Conservation (phyloP, 176 grass and related monocot species). For the Elaeis guineensis region DNA sequence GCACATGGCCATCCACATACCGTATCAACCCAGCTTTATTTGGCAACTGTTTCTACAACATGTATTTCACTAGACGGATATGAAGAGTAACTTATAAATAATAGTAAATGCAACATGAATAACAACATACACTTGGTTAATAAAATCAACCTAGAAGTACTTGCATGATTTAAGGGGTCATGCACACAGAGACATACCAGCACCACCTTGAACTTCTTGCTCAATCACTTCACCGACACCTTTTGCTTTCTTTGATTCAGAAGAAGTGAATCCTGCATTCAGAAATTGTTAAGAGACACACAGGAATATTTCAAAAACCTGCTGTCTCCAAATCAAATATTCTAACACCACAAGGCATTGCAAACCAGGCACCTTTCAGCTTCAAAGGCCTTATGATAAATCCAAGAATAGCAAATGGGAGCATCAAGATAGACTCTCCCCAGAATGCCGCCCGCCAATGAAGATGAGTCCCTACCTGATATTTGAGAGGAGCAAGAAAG, state of each 20-base stretch:
- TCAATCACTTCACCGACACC: constrained; percentile 8
- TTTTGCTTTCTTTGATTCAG: constrained; percentile 12
- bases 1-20: too few relatives aligned
- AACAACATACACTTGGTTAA: too few relatives aligned
- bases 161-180: too few relatives aligned
- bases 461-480: constrained; percentile 59
- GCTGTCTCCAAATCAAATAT: neutral
- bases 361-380: constrained; percentile 60
- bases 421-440: constrained; percentile 95
- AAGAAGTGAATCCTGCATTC: constrained; percentile 26
- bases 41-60: too few relatives aligned
- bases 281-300: constrained; percentile 2
- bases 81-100: too few relatives aligned
- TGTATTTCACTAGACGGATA: too few relatives aligned
- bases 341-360: constrained; percentile 1
- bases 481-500: constrained; percentile 5
- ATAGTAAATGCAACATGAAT: too few relatives aligned
- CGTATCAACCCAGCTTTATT: too few relatives aligned
- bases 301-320: constrained; percentile 6
- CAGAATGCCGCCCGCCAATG: constrained; percentile 96
- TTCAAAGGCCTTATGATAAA: constrained; percentile 89
- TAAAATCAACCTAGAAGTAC: too few relatives aligned
- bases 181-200: neutral
- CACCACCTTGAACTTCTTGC: constrained; percentile 1
- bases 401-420: constrained; percentile 96